Base-by-base conservation (phyloP, 768 basidiomycete species). In the Kwoniella shandongensis region DNA sequence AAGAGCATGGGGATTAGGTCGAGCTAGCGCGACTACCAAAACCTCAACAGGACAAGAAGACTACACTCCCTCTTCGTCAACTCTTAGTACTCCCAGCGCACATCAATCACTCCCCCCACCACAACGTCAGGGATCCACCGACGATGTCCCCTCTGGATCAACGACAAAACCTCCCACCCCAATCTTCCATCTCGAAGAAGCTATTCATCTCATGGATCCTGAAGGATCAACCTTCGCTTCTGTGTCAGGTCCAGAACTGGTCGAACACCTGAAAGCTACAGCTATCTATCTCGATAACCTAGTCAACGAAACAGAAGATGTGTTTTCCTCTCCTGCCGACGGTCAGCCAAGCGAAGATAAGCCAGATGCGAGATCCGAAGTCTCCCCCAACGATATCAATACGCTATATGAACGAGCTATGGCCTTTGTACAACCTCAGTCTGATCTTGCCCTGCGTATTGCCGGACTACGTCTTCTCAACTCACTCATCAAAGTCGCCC, bases 401-500 rank as follows among this genome's bases (percentile, higher is more conserved):
- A 62, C 58, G 18, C 49, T 72, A 4, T 69, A 67, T 23, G 40
- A 40, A 3, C 54, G 64, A 42, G 63, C 63, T 20, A 53, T 65
- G 11, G 44, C 53, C 3, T 61, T 65, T 30, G 63, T 67, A 23
- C 49, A 61, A 17, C 52, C 59, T 5, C 50, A 45, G 8, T 50
- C 59, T 2, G 59, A 63, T 1, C 25, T 48, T 12, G 29, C 54
- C 11, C 54, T 69, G 8, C 51, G 70, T 2, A 72, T 61, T 18
- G 59, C 67, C 13, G 60, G 67, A 10, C 62, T 69, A n/a, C 54
- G 70, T 20, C 59, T 72, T 4, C 55, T 72, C 15, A 65, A 65
- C 0, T 68, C 65, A 18, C 51, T 72, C 13, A 54, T 72, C 18
- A 54, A 55, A 11, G 51, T 58, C 18, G 62, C 47, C 8, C 63